Evolutionary conservation across 1,284 basidiomycete species (phyloP).

Genomic region (Paramarasmius palmivorus): DNA sequence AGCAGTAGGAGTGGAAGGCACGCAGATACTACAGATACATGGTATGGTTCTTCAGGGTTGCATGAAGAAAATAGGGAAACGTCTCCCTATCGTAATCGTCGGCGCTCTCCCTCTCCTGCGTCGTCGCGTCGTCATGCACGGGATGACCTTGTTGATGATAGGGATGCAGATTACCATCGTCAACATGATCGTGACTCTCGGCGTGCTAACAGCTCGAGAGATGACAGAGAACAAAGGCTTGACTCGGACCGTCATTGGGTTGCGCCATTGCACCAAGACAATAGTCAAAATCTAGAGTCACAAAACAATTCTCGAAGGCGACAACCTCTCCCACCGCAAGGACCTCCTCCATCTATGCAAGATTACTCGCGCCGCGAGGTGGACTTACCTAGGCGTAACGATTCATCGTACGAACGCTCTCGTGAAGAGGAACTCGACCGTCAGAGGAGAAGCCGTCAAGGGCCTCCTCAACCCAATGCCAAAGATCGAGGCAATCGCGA

Average conservation of each 20-base stretch:
- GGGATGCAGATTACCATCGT: slow-evolving; percentile 22
- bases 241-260: slow-evolving; percentile 31
- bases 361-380: background rate
- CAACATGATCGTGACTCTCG: slow-evolving; percentile 20
- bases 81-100: slow-evolving; percentile 14
- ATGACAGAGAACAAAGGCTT: slow-evolving; percentile 22
- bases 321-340: slow-evolving; percentile 6
- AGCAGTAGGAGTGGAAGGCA: slow-evolving; percentile 12
- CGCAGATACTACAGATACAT: slow-evolving; percentile 13
- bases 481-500: slow-evolving; percentile 3
- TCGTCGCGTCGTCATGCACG: slow-evolving; percentile 16
- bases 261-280: slow-evolving; percentile 19
- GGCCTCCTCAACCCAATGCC: background rate
- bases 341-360: background rate
- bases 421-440: background rate
- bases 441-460: background rate
- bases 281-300: background rate
- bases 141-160: slow-evolving; percentile 9
- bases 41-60: slow-evolving; percentile 5
- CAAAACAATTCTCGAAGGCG: slow-evolving; percentile 23
- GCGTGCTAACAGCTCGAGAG: slow-evolving; percentile 30
- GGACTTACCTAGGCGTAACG: no score
- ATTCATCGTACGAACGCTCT: background rate
- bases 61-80: slow-evolving; percentile 23
- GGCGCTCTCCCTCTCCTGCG: slow-evolving; percentile 19